These are phyloP conservation scores for Rhizophagus clarus DNA, from an alignment of 192 early-diverging fungal species.

Conservation along the genomic window DNA sequence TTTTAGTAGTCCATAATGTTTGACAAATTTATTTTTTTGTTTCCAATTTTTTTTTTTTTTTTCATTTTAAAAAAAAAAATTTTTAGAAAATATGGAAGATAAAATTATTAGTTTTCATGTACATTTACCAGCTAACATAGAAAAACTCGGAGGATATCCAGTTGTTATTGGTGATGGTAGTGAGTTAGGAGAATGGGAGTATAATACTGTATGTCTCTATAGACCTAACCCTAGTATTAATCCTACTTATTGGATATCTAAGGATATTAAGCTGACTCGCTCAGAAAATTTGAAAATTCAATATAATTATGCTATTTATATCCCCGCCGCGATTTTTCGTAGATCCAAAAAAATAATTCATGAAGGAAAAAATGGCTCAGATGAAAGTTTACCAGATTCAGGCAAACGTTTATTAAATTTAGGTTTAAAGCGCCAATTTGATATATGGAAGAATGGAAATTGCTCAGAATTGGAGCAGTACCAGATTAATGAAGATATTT, in stretches of 20 bases:
- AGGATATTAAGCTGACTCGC: background rate
- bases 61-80: too few relatives aligned
- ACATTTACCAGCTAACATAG: background rate
- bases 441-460: too few relatives aligned
- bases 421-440: too few relatives aligned
- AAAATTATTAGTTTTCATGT: slow-evolving; percentile 24
- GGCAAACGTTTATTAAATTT: slow-evolving; percentile 15
- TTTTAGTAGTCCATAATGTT: too few relatives aligned
- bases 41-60: too few relatives aligned
- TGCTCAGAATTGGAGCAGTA: too few relatives aligned
- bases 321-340: too few relatives aligned
- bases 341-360: too few relatives aligned
- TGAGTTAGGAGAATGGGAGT: background rate
- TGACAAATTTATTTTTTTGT: too few relatives aligned
- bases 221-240: background rate
- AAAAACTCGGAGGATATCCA: background rate
- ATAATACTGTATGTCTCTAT: background rate
- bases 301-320: background rate
- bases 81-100: slow-evolving; percentile 36
- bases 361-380: slow-evolving; percentile 6
- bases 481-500: too few relatives aligned
- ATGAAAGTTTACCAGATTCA: background rate
- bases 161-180: background rate
- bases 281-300: background rate
- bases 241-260: background rate